Evolutionary conservation across 192 early-diverging fungal genomes (phyloP), one percentile per base, ranked within the genome.

Genomic region (Coemansia sp.): DNA sequence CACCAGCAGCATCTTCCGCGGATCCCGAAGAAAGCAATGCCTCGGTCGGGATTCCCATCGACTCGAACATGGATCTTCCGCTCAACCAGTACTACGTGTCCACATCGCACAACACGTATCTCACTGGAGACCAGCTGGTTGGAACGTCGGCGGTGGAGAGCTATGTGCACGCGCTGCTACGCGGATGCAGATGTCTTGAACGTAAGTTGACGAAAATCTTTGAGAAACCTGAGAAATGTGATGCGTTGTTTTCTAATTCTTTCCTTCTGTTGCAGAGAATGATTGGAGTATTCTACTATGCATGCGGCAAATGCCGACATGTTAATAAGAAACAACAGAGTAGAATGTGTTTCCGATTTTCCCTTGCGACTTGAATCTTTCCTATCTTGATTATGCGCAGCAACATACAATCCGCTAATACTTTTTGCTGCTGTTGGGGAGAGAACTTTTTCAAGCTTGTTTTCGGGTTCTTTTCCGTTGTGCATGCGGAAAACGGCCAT

Each of bases 41-140:
- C 43, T 22, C 54, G 20, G 20, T 1, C 14, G 2, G 2, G n/a
- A 1, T 10, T 10, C 14, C 11, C 54, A 61, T 2, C 2, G 14
- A 44, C n/a, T 4, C 67, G 10, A 64, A 78, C 65, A 77, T 81
- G 78, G 78, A 81, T 63, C 82, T 81, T 61, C 89, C 92, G 4
- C 65, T 96, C 8, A 87, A 81, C 57, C 85, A 92, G 62, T 97
- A 97, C 76, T 95, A 86, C 48, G 90, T 96, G 49, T 88, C 89
- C 56, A 89, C 93, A 1, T 93, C 91, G 17, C 95, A 97, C 68
- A 97, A 97, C 72, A 97, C 95, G 61, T 94, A 97, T 69, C 86
- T 97, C 16, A 71, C 90, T 1, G 88, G 93, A 10, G 88, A 95
- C 64, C 95, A 97, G 79, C 70, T 97, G 5, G 85, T 88, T 4